These are phyloP conservation scores for Cytidiella melzeri DNA, from an alignment of 768 basidiomycete genomes.

Conservation along the genomic window DNA sequence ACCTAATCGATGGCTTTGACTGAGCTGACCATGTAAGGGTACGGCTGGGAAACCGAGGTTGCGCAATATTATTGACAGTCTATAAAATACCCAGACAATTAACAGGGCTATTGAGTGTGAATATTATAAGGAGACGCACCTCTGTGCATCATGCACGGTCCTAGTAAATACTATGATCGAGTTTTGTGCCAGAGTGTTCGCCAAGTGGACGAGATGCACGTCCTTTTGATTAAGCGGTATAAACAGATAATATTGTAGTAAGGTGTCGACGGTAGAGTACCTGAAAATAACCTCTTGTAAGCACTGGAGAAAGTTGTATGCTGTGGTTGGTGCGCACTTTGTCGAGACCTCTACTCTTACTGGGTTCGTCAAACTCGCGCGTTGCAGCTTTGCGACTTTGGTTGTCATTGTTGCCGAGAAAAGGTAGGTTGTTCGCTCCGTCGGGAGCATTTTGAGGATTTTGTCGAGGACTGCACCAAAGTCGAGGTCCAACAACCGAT, in stretches of 20 bases:
- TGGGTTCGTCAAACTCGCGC: constrained; percentile 92
- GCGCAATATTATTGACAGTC: constrained; percentile 84
- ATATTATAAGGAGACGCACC: constrained; percentile 33
- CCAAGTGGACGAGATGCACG: constrained; percentile 81
- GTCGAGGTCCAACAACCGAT: constrained; percentile 92
- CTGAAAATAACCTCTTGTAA: constrained; percentile 33
- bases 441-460: constrained; percentile 92
- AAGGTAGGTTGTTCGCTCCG: constrained; percentile 89
- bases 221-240: constrained; percentile 91
- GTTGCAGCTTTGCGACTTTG: constrained; percentile 93
- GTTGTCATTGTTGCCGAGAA: constrained; percentile 99
- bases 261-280: constrained; percentile 93
- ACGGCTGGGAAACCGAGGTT: constrained; percentile 92
- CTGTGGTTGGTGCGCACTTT: constrained; percentile 69
- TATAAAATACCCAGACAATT: constrained; percentile 27
- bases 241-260: constrained; percentile 94
- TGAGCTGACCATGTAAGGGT: constrained; percentile 92
- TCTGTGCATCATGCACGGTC: constrained; percentile 89
- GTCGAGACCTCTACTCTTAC: constrained; percentile 87
- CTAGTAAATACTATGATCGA: constrained; percentile 95
- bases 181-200: constrained; percentile 84
- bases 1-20: constrained; percentile 88
- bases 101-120: not conserved
- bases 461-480: constrained; percentile 95
- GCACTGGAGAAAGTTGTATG: not conserved